Evolutionary conservation across 2,329 filamentous ascomycete species (phyloP).

Genomic region (Xenosphaeropsis pyriputrescens): DNA sequence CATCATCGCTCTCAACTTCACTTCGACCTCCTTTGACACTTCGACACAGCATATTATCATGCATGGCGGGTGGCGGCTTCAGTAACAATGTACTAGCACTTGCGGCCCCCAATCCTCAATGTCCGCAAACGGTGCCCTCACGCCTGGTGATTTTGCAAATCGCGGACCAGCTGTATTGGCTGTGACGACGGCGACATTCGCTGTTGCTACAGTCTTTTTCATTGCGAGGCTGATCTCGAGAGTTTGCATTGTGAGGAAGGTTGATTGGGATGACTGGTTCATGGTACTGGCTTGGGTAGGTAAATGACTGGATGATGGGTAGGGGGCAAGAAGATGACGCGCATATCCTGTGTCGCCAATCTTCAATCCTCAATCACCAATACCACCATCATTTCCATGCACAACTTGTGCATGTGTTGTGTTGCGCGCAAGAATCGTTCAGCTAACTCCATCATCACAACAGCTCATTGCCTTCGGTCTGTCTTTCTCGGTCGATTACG

Average conservation of each 20-base stretch:
- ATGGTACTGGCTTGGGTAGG: slow-evolving; percentile 65
- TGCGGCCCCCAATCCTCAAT: neutral
- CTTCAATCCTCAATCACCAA: too few relatives aligned
- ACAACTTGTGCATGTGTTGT: neutral
- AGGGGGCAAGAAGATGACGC: too few relatives aligned
- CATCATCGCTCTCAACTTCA: too few relatives aligned
- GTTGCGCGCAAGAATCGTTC: neutral
- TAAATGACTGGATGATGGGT: neutral
- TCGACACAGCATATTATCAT: too few relatives aligned
- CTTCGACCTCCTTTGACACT: too few relatives aligned
- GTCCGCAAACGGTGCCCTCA: neutral
- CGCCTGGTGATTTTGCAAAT: neutral
- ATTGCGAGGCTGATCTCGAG: slow-evolving; percentile 59
- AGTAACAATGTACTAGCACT: neutral
- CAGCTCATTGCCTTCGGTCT: slow-evolving; percentile 41
- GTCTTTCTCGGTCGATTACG: slow-evolving; percentile 48
- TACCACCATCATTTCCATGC: neutral
- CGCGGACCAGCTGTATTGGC: slow-evolving; percentile 46
- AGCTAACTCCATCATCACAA: neutral
- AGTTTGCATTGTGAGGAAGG: slow-evolving; percentile 53
- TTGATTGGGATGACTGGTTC: slow-evolving; percentile 67
- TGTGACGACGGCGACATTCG: slow-evolving; percentile 55
- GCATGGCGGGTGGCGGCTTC: neutral
- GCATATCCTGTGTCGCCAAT: too few relatives aligned
- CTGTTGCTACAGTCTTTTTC: slow-evolving; percentile 61